Evolutionary conservation across 495 filamentous ascomycete species (phyloP).

Genomic region (Neurospora discreta): DNA sequence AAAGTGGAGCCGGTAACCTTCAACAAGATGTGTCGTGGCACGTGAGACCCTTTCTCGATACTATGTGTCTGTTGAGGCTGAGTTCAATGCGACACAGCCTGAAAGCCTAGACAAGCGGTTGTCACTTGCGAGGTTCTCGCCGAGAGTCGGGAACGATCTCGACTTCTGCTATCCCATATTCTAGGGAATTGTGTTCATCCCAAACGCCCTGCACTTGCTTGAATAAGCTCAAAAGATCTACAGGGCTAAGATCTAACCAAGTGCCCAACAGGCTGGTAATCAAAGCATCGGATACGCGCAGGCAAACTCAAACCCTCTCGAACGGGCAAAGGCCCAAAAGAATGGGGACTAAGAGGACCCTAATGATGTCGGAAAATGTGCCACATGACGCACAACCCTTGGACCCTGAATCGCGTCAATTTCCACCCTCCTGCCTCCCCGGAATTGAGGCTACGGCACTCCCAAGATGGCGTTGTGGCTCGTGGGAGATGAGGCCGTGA

Average conservation of each 20-base stretch:
- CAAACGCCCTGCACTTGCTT: neutral
- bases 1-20: neutral
- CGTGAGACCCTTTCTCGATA: neutral
- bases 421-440: neutral
- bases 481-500: neutral
- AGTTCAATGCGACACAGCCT: neutral
- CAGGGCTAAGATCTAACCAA: neutral
- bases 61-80: neutral
- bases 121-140: neutral
- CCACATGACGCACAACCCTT: neutral
- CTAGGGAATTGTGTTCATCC: neutral
- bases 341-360: neutral
- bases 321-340: neutral
- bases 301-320: too few species aligned
- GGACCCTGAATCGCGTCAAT: neutral
- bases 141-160: neutral
- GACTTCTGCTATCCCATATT: neutral
- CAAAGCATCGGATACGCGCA: neutral
- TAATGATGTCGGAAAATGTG: neutral
- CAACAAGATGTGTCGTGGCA: neutral
- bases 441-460: neutral
- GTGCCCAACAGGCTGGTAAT: neutral
- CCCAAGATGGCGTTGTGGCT: neutral
- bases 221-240: neutral
- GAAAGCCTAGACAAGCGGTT: neutral